A percentile compares a stretch with the other conserved stretches of the same genome.
phyloP scores from a whole-genome alignment of 371 early-diverging fungal species.

The Lichtheimia corymbifera region DNA sequence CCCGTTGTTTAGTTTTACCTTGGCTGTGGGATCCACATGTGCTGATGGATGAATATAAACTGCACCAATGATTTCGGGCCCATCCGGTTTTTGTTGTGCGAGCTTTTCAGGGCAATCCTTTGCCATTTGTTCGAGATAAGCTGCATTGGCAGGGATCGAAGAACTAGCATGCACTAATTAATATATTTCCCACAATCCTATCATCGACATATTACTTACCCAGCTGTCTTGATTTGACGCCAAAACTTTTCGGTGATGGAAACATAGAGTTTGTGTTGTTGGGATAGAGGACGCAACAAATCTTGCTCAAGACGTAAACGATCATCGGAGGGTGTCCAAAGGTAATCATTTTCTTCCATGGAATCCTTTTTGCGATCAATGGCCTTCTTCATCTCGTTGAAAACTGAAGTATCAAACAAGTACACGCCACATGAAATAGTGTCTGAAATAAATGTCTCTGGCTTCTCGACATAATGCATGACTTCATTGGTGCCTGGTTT shows the following conservation, averaged over 20 bases:
- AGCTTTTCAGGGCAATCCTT: constrained; percentile 65
- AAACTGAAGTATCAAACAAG: constrained; percentile 84
- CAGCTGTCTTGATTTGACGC: constrained; percentile 94
- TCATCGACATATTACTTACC: constrained; percentile 38
- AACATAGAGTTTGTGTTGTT: constrained; percentile 79
- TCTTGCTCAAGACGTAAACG: constrained; percentile 90
- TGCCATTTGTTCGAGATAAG: constrained; percentile 81
- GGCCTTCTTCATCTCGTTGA: constrained; percentile 82
- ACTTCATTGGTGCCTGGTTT: constrained; percentile 84
- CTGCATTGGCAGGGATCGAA: constrained; percentile 91
- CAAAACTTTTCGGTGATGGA: constrained; percentile 83
- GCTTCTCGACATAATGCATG: constrained; percentile 97
- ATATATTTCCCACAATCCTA: background rate
- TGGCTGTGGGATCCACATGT: constrained; percentile 89
- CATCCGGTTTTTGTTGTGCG: constrained; percentile 49
- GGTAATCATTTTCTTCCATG: constrained; percentile 58
- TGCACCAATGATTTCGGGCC: constrained; percentile 87
- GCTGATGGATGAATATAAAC: constrained; percentile 96
- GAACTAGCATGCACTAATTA: constrained; percentile 56
- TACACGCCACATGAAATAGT: constrained; percentile 94
- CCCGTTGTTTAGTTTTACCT: constrained; percentile 41
- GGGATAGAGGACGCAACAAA: constrained; percentile 83
- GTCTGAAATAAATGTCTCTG: constrained; percentile 92
- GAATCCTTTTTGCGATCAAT: constrained; percentile 54
- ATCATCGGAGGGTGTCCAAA: constrained; percentile 62